A percentile compares a stretch with the other conserved stretches of the same genome.
Evolutionary conservation across 1,139 yeast species (phyloP).

Genomic region (Geotrichum siamense): DNA sequence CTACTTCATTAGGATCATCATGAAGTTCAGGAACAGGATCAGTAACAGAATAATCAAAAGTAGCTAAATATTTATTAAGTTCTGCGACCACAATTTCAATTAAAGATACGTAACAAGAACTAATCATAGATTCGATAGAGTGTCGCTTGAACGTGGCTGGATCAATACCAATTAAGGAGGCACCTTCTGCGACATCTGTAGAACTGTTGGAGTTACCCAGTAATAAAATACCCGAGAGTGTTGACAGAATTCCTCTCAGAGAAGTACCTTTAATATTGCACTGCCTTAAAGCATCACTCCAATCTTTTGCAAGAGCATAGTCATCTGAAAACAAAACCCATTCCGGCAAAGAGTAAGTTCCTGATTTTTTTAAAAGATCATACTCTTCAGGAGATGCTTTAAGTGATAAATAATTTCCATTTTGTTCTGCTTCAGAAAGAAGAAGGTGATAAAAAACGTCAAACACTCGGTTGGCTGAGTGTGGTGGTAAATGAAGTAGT

Average conservation of each 20-base stretch:
- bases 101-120: conserved; percentile 32
- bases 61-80: conserved; percentile 32
- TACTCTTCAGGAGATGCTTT: conserved; percentile 32
- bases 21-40: conserved; percentile 21
- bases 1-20: conserved; percentile 30
- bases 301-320: conserved; percentile 37
- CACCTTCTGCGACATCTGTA: conserved; percentile 37
- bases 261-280: conserved; percentile 34
- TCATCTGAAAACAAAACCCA: conserved; percentile 37
- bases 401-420: conserved; percentile 31
- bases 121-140: conserved; percentile 31
- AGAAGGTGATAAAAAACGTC: conserved; percentile 38
- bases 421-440: conserved; percentile 31
- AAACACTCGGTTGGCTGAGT: conserved; percentile 30
- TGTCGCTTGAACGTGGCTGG: conserved; percentile 28
- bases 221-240: conserved; percentile 36
- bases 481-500: conserved; percentile 29
- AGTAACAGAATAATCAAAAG: conserved; percentile 25
- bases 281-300: conserved; percentile 36
- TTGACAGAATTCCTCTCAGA: conserved; percentile 32
- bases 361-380: conserved; percentile 30
- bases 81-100: conserved; percentile 32
- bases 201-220: conserved; percentile 32
- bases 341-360: conserved; percentile 32
- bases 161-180: conserved; percentile 36